Conservation (phyloP, 805 yeast species). For the Teunomyces barrocoloradensis region DNA sequence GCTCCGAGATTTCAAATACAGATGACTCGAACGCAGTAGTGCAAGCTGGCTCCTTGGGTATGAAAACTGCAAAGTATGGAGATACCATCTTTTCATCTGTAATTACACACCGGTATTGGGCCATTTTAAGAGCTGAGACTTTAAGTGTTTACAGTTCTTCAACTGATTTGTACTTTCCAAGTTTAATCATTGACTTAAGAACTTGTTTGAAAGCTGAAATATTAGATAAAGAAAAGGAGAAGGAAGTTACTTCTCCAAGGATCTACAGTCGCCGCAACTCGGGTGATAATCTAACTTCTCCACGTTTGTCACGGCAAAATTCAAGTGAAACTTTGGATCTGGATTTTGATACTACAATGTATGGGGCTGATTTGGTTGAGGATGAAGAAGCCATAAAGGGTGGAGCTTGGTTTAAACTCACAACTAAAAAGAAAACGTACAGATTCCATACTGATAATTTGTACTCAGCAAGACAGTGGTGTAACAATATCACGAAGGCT, state of each 20-base stretch:
- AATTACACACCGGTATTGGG: slow-evolving; percentile 67
- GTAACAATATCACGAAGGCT: slow-evolving; percentile 65
- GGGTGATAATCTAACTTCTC: neutral
- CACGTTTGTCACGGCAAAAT: neutral
- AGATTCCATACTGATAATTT: slow-evolving; percentile 71
- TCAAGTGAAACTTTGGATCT: neutral
- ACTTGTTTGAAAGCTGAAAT: slow-evolving; percentile 62
- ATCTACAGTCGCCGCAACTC: neutral
- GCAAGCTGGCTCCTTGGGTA: slow-evolving; percentile 38
- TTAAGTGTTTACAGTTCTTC: slow-evolving; percentile 67
- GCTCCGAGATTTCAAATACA: slow-evolving; percentile 7
- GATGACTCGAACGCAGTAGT: slow-evolving; percentile 27
- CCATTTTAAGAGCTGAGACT: slow-evolving; percentile 65
- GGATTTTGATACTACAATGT: neutral
- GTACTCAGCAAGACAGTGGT: slow-evolving; percentile 79
- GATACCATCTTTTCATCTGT: slow-evolving; percentile 34
- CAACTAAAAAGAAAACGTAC: slow-evolving; percentile 56
- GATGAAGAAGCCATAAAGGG: slow-evolving; percentile 16
- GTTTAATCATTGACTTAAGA: slow-evolving; percentile 67
- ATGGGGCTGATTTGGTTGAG: slow-evolving; percentile 11
- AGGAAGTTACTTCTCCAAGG: slow-evolving; percentile 7
- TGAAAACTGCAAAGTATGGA: slow-evolving; percentile 38
- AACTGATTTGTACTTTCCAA: slow-evolving; percentile 83
- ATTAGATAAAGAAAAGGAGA: slow-evolving; percentile 21
- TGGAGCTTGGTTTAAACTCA: slow-evolving; percentile 55